These are phyloP conservation scores for Crithidia fasciculata DNA, from an alignment of 208 protist genomes.

Conservation along the genomic window DNA sequence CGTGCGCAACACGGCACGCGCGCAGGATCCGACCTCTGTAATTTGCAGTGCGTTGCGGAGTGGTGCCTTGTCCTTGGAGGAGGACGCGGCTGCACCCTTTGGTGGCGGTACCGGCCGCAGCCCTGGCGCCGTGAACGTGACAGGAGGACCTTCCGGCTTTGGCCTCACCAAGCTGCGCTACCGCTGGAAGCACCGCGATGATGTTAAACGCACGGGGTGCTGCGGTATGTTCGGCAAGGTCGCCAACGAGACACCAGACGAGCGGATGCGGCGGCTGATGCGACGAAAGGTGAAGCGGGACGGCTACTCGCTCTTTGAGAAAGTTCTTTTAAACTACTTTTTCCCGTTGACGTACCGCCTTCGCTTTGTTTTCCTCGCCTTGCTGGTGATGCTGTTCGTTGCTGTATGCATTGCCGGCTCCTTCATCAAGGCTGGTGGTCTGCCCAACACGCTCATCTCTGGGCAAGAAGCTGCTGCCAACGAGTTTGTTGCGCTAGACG, in stretches of 20 bases:
- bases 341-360: conserved; percentile 23
- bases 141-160: conserved; percentile 33
- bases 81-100: not conserved
- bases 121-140: not conserved
- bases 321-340: conserved; percentile 33
- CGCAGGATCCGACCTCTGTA: conserved; percentile 41
- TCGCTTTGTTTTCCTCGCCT: conserved; percentile 30
- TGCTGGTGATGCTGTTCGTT: conserved; percentile 35
- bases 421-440: conserved; percentile 28
- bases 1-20: conserved; percentile 37
- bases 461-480: conserved; percentile 10
- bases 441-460: conserved; percentile 36
- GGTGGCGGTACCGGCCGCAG: not conserved
- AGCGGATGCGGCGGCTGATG: conserved; percentile 44
- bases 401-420: conserved; percentile 32
- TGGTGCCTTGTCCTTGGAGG: not conserved
- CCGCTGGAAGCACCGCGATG: conserved; percentile 34
- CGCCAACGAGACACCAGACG: conserved; percentile 36
- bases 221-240: conserved; percentile 41
- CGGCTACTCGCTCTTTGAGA: conserved; percentile 52
- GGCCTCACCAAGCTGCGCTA: conserved; percentile 38
- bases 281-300: conserved; percentile 37
- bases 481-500: conserved; percentile 33
- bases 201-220: conserved; percentile 16
- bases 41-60: conserved; percentile 2